phyloP scores from a whole-genome alignment of 2,329 filamentous ascomycete genomes.

The Nemania sp. region DNA sequence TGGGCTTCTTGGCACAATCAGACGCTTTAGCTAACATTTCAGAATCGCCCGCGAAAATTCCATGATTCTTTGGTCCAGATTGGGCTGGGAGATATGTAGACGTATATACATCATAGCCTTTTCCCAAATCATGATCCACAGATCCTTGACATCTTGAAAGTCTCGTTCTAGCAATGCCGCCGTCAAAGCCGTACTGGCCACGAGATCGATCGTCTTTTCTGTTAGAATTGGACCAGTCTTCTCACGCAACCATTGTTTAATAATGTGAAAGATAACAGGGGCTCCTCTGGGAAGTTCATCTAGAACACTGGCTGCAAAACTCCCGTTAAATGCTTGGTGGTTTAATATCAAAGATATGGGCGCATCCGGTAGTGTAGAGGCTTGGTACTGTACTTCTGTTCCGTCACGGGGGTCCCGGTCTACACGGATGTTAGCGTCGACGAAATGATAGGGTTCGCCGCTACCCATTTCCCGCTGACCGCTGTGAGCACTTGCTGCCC shows the following conservation, averaged over 20 bases:
- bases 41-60: neutral
- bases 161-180: conserved; percentile 1
- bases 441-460: neutral
- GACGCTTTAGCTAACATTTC: neutral
- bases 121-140: conserved; percentile 2
- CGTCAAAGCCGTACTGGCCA: neutral
- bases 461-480: neutral
- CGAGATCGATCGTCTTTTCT: neutral
- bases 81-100: neutral
- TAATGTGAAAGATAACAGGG: neutral
- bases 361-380: neutral
- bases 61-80: neutral
- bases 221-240: neutral
- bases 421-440: too few relatives aligned
- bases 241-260: neutral
- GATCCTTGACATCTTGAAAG: neutral
- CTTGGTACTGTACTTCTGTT: neutral
- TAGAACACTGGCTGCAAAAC: neutral
- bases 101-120: conserved; percentile 1
- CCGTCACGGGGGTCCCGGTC: too few relatives aligned
- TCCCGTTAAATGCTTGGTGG: conserved; percentile 8
- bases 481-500: neutral
- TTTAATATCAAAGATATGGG: neutral
- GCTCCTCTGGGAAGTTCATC: neutral
- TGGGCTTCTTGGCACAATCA: neutral